phyloP scores from a whole-genome alignment of 192 early-diverging fungal species.

The Rhizophagus clarus region DNA sequence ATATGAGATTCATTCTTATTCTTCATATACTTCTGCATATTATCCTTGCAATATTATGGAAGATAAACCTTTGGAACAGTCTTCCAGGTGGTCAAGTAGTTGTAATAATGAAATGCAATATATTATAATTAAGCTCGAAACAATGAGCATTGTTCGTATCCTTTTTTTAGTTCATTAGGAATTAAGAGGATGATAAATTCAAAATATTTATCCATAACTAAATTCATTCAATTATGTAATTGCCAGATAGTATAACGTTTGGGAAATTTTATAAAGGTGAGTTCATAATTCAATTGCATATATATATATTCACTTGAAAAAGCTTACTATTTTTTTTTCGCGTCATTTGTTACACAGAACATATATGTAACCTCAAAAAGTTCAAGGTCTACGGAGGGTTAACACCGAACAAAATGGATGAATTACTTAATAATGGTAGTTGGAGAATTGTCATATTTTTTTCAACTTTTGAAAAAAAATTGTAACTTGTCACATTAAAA shows the following conservation, averaged over 20 bases:
- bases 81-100: constrained; percentile 88
- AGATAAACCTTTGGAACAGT: constrained; percentile 85
- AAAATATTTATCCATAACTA: background rate
- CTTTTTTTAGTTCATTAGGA: constrained; percentile 8
- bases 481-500: background rate
- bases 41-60: constrained; percentile 82
- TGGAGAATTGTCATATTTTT: background rate
- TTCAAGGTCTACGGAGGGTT: constrained; percentile 95
- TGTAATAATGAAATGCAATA: constrained; percentile 90
- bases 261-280: constrained; percentile 87
- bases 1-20: constrained; percentile 75
- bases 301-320: background rate
- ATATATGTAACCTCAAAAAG: constrained; percentile 96
- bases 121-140: constrained; percentile 87
- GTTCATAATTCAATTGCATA: background rate
- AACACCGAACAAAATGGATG: constrained; percentile 80
- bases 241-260: constrained; percentile 59
- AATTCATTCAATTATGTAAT: background rate
- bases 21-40: constrained; percentile 83
- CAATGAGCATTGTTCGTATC: constrained; percentile 82
- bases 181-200: background rate
- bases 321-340: background rate
- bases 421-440: constrained; percentile 76
- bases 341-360: constrained; percentile 39
- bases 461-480: background rate